phyloP scores from a whole-genome alignment of 345 rosid genomes.

The Capsella bursapastoris region DNA sequence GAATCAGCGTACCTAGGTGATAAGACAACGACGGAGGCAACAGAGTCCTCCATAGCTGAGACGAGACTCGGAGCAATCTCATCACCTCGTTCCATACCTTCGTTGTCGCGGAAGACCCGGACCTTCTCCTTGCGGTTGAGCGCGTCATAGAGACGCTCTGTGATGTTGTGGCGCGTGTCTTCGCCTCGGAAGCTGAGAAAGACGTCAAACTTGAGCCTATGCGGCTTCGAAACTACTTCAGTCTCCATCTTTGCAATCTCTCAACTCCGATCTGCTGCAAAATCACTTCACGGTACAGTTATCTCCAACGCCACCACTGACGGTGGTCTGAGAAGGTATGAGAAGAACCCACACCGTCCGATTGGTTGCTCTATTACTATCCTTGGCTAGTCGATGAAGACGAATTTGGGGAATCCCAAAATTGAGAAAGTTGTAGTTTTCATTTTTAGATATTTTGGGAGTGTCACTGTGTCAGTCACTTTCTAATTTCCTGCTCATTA shows the following conservation, averaged over 20 bases:
- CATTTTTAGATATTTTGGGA: too few relatives aligned
- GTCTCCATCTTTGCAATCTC: constrained; percentile 19
- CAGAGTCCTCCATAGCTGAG: constrained; percentile 60
- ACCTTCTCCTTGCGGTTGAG: constrained; percentile 19
- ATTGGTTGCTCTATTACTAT: too few relatives aligned
- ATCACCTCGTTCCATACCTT: constrained; percentile 50
- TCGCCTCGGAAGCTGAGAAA: constrained; percentile 65
- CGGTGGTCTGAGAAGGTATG: too few relatives aligned
- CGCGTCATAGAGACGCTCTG: constrained; percentile 38
- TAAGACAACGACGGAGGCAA: constrained; percentile 51
- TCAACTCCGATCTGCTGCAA: not conserved
- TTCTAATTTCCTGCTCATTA: too few relatives aligned
- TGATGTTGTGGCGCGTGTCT: constrained; percentile 54
- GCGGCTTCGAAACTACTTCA: constrained; percentile 25
- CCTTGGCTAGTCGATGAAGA: too few relatives aligned
- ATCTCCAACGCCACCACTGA: too few relatives aligned
- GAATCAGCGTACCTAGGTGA: constrained; percentile 51
- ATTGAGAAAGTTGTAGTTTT: too few relatives aligned
- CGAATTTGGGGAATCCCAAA: too few relatives aligned
- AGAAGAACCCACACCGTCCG: too few relatives aligned
- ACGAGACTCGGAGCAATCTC: constrained; percentile 47
- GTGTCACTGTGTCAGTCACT: too few relatives aligned
- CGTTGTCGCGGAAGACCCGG: constrained; percentile 53
- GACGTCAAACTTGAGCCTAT: constrained; percentile 56
- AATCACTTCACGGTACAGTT: too few relatives aligned